Evolutionary conservation across 805 yeast species (phyloP).

Genomic region (Barnettozyma siamensis): DNA sequence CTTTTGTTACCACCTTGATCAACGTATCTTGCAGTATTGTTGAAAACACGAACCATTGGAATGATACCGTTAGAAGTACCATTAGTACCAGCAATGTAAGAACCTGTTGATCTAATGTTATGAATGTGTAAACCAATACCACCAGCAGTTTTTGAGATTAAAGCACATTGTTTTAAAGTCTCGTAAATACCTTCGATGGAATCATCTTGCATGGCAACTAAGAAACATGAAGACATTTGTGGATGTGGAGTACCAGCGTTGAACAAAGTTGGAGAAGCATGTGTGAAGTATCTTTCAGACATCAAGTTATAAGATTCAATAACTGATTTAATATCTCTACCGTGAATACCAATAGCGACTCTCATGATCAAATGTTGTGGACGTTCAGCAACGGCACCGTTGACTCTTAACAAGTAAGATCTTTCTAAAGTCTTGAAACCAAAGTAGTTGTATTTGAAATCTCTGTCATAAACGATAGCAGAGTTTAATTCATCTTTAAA

Average conservation of each 20-base stretch:
- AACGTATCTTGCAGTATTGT: constrained; percentile 93
- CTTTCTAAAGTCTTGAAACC: constrained; percentile 91
- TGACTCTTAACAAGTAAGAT: constrained; percentile 66
- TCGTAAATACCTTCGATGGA: constrained; percentile 94
- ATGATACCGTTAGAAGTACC: constrained; percentile 90
- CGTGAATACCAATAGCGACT: constrained; percentile 89
- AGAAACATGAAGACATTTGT: constrained; percentile 86
- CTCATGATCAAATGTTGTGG: constrained; percentile 90
- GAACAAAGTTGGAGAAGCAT: constrained; percentile 92
- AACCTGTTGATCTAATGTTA: constrained; percentile 80
- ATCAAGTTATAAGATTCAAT: constrained; percentile 81
- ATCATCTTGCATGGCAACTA: constrained; percentile 87
- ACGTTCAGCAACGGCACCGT: constrained; percentile 73
- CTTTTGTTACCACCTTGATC: constrained; percentile 98
- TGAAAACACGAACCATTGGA: constrained; percentile 95
- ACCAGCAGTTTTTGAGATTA: constrained; percentile 92
- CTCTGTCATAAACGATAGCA: constrained; percentile 73
- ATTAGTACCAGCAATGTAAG: constrained; percentile 85
- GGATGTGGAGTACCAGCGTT: constrained; percentile 88
- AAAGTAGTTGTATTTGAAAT: constrained; percentile 72
- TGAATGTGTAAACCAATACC: constrained; percentile 91
- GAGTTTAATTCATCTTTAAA: constrained; percentile 65
- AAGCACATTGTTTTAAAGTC: constrained; percentile 81
- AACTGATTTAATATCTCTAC: constrained; percentile 54
- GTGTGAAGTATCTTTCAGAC: constrained; percentile 85